Evolutionary conservation across 208 protist species (phyloP), one percentile per base, ranked within the genome.

Genomic region (Blechomonas ayalai): DNA sequence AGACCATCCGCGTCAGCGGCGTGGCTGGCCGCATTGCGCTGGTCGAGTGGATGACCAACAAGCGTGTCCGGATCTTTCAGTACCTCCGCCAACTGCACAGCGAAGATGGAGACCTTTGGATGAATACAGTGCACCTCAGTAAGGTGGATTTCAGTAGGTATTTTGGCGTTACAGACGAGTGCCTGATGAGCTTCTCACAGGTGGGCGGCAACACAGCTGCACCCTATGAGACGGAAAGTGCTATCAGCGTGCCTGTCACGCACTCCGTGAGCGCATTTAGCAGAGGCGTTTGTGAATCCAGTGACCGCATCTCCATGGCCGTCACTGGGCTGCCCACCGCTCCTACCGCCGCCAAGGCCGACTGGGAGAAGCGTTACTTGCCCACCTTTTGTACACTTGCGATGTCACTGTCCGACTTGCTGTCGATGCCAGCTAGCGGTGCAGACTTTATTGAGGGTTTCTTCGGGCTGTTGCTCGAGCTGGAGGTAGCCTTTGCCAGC

Each of bases 51-150:
- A 18, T 82, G 7, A 68, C 82, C 0, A 57, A 70, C 24, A 90
- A 90, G 38, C 72, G 82, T 19, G 71, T 82, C 8, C 61, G 70
- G 25, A 79, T 65, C 25, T 59, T 85, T 2, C 67, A 90, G 53
- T 90, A 86, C 41, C 37, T 90, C 35, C 57, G 59, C 20, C 55
- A 73, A 16, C 22, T 90, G 7, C 73, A 83, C 62, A 77, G 46
- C 24, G 57, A 60, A 12, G 65, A 72, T 36, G 82, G 73, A 6
- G 57, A 55, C 13, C 57, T 90, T 33, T 90, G 82, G 77, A 90
- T 90, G 82, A 82, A 78, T 22, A 73, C 62, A 0, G 54, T 87
- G 4, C 67, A 62, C 10, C 57, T 87, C 5, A 61, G 74, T 31
- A 38, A 47, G 16, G 6, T 26, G 22, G 53, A 53, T 59, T 46